Conservation (phyloP, 345 rosid genomes). For the Durio zibethinus region DNA sequence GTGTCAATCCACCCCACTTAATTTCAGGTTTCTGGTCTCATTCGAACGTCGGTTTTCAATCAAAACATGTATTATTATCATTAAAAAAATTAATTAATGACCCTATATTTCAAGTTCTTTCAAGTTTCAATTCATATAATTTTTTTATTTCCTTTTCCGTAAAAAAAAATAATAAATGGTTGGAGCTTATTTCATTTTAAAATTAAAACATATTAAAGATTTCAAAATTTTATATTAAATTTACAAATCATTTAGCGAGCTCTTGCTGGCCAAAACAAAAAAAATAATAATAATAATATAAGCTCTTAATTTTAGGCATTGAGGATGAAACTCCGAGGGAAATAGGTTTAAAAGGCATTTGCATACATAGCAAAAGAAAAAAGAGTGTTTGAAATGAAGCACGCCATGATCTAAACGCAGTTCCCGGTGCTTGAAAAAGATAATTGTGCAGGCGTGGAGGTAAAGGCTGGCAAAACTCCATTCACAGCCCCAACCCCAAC, state of each 20-base stretch:
- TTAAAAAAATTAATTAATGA: too few relatives aligned
- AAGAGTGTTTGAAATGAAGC: constrained; percentile 23
- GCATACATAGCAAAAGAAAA: not conserved
- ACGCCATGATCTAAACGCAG: constrained; percentile 28
- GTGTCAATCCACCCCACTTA: not conserved
- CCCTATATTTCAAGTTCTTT: not conserved
- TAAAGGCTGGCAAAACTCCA: constrained; percentile 49
- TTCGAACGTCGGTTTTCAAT: not conserved
- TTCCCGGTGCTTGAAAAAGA: constrained; percentile 37
- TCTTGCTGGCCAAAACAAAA: too few relatives aligned
- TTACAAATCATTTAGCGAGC: too few relatives aligned
- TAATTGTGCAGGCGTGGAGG: constrained; percentile 38
- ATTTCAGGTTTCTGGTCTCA: not conserved
- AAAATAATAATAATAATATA: too few relatives aligned
- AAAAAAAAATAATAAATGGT: too few relatives aligned
- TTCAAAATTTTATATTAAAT: too few relatives aligned
- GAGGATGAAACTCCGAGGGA: not conserved
- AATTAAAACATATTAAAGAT: too few relatives aligned
- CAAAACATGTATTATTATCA: not conserved
- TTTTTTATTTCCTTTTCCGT: too few relatives aligned
- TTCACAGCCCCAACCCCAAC: not conserved
- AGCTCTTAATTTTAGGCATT: not conserved
- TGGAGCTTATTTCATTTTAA: too few relatives aligned
- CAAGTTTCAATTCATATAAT: too few relatives aligned
- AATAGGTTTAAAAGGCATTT: not conserved